phyloP scores from a whole-genome alignment of 2,329 filamentous ascomycete genomes.

The Neofusicoccum laricinum region DNA sequence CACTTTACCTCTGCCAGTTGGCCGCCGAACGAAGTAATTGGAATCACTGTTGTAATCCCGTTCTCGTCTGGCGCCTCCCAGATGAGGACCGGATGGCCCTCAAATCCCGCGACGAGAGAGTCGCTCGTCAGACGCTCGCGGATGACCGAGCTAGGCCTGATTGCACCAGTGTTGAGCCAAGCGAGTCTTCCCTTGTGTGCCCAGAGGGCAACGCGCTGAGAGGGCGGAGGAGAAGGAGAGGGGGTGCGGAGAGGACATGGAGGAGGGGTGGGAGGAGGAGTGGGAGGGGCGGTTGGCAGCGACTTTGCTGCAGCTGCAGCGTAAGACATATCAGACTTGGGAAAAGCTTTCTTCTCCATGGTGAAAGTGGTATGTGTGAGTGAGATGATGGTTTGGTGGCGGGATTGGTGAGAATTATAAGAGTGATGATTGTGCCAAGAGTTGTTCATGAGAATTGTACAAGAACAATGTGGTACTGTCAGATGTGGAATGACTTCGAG shows the following conservation, averaged over 20 bases:
- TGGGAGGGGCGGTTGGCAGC: not conserved
- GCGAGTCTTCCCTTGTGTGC: not conserved
- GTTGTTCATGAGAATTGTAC: no score
- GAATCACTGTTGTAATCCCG: not conserved
- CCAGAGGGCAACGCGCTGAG: not conserved
- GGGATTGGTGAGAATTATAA: no score
- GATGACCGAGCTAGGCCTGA: not conserved
- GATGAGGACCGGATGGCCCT: constrained; percentile 2
- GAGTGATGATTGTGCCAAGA: no score
- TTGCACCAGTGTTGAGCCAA: not conserved
- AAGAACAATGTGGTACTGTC: no score
- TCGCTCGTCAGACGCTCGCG: not conserved
- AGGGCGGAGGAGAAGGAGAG: not conserved
- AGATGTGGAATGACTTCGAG: no score
- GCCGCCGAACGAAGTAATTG: not conserved
- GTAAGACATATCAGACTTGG: no score
- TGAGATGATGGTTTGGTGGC: no score
- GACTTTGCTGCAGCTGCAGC: no score
- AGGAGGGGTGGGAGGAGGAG: not conserved
- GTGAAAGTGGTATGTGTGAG: no score
- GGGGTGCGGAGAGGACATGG: no score
- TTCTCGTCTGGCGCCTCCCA: not conserved
- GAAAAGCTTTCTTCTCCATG: no score
- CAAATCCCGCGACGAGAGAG: not conserved
- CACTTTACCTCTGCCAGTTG: not conserved